Conservation (phyloP, 1,284 basidiomycete species). For the Ceratobasidium sp. region DNA sequence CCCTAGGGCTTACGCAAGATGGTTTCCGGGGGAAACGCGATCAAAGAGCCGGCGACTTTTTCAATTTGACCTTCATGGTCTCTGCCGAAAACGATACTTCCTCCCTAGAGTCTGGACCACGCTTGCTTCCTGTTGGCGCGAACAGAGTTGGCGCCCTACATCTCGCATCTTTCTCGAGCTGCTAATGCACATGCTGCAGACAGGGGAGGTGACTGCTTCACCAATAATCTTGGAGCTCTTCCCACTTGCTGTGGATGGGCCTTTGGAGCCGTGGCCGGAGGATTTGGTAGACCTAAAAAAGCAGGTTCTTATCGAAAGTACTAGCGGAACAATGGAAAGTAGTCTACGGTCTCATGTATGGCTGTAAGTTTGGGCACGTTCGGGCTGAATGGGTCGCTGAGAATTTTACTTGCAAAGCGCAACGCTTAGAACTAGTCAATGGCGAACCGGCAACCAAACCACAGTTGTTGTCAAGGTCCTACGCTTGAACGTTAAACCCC, state of each 20-base stretch:
- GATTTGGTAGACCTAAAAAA: not conserved
- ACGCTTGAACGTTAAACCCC: constrained; percentile 9
- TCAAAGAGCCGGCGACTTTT: no score
- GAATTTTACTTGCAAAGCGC: not conserved
- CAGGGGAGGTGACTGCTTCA: constrained; percentile 12
- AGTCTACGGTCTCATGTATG: constrained; percentile 14
- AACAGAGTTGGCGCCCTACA: constrained; percentile 32
- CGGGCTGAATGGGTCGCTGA: no score
- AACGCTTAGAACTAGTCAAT: not conserved
- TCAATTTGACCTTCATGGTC: no score
- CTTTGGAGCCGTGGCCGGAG: constrained; percentile 5
- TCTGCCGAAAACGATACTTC: no score
- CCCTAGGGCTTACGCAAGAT: no score
- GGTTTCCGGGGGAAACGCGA: no score
- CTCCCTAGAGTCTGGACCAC: no score
- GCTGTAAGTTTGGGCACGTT: not conserved
- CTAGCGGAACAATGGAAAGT: not conserved
- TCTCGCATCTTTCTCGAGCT: constrained; percentile 18
- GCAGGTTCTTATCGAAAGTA: not conserved
- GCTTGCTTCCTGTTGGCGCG: constrained; percentile 24
- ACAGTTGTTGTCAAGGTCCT: constrained; percentile 26
- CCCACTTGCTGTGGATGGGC: not conserved
- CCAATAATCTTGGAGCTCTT: not conserved
- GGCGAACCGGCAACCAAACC: not conserved
- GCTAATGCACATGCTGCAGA: constrained; percentile 24